phyloP scores from a whole-genome alignment of 768 basidiomycete species.

The Serpula lacrymans region DNA sequence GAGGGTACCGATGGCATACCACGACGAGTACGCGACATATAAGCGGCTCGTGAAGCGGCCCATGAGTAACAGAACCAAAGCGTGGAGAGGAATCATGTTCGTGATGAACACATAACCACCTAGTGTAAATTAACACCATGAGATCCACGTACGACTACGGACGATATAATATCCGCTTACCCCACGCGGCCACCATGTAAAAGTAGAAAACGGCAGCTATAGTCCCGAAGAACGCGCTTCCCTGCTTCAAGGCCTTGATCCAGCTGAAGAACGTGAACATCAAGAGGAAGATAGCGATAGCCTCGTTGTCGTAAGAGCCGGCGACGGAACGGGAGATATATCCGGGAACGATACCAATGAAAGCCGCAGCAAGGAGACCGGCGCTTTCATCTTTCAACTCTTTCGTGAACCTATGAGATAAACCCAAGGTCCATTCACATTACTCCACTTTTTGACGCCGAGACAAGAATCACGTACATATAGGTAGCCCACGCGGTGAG shows the following conservation, averaged over 20 bases:
- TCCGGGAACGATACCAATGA: constrained; percentile 97
- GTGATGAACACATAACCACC: constrained; percentile 99
- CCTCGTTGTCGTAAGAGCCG: constrained; percentile 99
- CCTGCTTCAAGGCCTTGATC: constrained; percentile 94
- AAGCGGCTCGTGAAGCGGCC: constrained; percentile 89
- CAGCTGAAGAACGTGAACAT: constrained; percentile 99
- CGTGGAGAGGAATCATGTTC: constrained; percentile 98
- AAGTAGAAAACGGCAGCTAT: constrained; percentile 95
- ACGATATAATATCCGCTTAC: constrained; percentile 38
- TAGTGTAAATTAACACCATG: constrained; percentile 23
- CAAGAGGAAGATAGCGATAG: constrained; percentile 98
- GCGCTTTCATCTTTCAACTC: constrained; percentile 96
- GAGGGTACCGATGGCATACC: constrained; percentile 97
- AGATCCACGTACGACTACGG: constrained; percentile 2
- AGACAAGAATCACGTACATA: constrained; percentile 52
- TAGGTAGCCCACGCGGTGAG: constrained; percentile 96
- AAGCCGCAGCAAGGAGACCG: constrained; percentile 94
- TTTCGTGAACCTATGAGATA: constrained; percentile 74
- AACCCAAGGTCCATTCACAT: constrained; percentile 1
- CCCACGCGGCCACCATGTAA: constrained; percentile 99
- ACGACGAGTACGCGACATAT: constrained; percentile 93
- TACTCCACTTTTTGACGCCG: too few relatives aligned
- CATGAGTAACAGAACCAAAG: constrained; percentile 93
- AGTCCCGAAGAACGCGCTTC: constrained; percentile 89
- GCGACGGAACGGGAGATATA: constrained; percentile 99